phyloP scores from a whole-genome alignment of 768 basidiomycete genomes.

The Lentinula boryana region DNA sequence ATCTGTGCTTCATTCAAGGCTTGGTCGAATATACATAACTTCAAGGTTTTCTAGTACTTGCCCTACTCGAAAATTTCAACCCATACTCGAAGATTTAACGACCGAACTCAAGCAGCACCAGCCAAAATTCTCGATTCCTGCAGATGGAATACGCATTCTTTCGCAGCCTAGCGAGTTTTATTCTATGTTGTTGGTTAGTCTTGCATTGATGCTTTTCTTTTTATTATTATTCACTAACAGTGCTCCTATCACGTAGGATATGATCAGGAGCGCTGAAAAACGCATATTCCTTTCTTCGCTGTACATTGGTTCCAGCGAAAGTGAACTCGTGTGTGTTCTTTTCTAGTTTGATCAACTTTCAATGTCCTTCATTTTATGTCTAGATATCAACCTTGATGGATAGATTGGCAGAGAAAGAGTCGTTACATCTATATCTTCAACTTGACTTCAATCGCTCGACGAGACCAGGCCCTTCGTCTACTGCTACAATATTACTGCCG shows the following conservation, averaged over 20 bases:
- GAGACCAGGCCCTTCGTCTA: constrained; percentile 66
- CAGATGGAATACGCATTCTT: constrained; percentile 48
- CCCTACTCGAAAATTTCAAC: constrained; percentile 16
- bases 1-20: not conserved
- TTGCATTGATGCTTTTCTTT: not conserved
- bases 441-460: constrained; percentile 80
- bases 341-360: constrained; percentile 3
- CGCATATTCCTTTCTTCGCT: constrained; percentile 88
- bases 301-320: constrained; percentile 79
- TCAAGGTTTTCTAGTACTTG: not conserved
- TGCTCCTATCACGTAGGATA: constrained; percentile 39
- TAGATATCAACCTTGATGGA: constrained; percentile 66
- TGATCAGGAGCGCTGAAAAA: constrained; percentile 69
- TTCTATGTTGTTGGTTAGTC: constrained; percentile 43
- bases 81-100: constrained; percentile 31
- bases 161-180: constrained; percentile 57
- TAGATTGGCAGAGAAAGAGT: constrained; percentile 51
- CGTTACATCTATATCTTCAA: constrained; percentile 63
- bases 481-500: constrained; percentile 62
- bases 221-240: not conserved
- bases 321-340: constrained; percentile 60
- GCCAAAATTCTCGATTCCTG: constrained; percentile 41
- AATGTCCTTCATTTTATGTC: not conserved
- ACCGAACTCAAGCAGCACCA: constrained; percentile 29
- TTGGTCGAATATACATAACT: not conserved